These are phyloP conservation scores for Penicillium robsamsonii DNA, from an alignment of 495 filamentous ascomycete genomes.

Conservation along the genomic window DNA sequence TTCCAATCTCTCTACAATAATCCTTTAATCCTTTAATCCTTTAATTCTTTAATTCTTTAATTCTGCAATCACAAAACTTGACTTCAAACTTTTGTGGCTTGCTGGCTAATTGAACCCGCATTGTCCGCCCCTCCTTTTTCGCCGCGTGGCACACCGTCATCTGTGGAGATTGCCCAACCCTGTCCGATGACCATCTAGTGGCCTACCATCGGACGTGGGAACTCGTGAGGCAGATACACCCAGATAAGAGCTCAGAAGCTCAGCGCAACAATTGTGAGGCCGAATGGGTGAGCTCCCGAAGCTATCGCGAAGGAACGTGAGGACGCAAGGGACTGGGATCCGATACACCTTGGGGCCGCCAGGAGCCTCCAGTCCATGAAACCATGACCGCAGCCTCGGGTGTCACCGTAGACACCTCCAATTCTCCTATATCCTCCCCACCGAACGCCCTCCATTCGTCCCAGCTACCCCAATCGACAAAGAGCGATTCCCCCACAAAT, in stretches of 20 bases:
- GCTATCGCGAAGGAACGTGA: conserved; percentile 19
- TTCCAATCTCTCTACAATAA: neutral
- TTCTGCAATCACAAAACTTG: neutral
- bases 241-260: neutral
- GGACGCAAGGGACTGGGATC: conserved; percentile 15
- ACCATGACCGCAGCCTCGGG: conserved; percentile 30
- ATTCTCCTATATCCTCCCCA: conserved; percentile 10
- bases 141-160: conserved; percentile 25
- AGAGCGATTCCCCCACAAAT: conserved; percentile 12
- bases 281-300: conserved; percentile 27
- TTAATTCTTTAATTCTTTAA: neutral
- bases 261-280: conserved; percentile 5
- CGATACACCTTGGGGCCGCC: conserved; percentile 12
- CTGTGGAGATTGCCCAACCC: conserved; percentile 22
- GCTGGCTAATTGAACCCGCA: conserved; percentile 12
- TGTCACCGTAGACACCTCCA: conserved; percentile 24
- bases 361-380: conserved; percentile 24
- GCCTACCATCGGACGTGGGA: conserved; percentile 13
- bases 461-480: neutral
- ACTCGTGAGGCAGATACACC: neutral
- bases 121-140: conserved; percentile 28
- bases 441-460: conserved; percentile 15
- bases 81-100: neutral
- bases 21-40: neutral
- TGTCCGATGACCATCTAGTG: conserved; percentile 24